Base-by-base conservation (phyloP, 2,329 filamentous ascomycete species). In the Lasiodiplodia sp. region DNA sequence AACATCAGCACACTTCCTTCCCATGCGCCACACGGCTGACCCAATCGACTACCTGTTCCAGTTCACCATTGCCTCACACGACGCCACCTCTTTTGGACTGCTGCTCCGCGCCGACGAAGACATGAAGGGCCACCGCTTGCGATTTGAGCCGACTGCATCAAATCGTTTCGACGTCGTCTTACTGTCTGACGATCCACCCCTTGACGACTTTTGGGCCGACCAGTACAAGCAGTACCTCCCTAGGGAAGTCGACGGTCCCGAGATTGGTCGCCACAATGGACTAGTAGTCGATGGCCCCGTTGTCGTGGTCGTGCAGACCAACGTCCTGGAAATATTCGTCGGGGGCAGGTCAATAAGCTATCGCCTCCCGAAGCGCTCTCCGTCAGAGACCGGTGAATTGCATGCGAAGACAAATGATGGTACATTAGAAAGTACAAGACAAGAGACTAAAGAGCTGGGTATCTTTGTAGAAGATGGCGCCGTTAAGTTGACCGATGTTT, bases 131-230 rank as follows among this genome's bases (percentile, higher is more conserved):
- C 69, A 71, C 37, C 58, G 70, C 23, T 60, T 71, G 34, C 37
- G 44, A 3, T 70, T 71, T 31, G 62, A 63, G 12, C 55, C 67
- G 16, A 65, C 56, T 16, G 47, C 69, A 3, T 11, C 28, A 3
- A 40, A 47, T 23, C 10, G 37, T 7, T 67, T 49, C 68, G 51
- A 56, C 38, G 73, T 79, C 38, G 63, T 71, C n/a, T 71, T 80
- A 6, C 58, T 75, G 40, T 74, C 74, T 5, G 76, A 78, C 66
- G 74, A 76, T 40, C 73, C 78, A 7, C 76, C 78, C 3, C 73
- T 80, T 1, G 78, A 80, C 70, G 78, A 80, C 69, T 80, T 80
- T 69, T 80, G 78, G 78, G 78, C 76, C n/a, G 78, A 80, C 58
- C 79, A 79, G 69, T 79, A 80, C 69, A 69, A 72, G 12, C 68